Base-by-base conservation (phyloP, 1,139 yeast genomes). In the Blastobotrys indianensis region DNA sequence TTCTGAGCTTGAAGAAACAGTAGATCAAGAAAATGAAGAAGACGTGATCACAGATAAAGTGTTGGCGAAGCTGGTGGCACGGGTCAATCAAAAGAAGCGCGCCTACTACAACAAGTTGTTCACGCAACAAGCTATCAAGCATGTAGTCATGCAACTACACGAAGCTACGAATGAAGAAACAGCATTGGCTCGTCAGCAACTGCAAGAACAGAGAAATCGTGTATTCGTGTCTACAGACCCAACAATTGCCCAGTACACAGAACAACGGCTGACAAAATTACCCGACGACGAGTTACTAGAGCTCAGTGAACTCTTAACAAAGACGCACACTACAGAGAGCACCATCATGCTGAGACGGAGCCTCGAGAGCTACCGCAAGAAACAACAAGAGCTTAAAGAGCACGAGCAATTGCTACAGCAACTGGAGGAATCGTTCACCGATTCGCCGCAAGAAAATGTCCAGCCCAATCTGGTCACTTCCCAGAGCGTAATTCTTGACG, bases 81-180 rank as follows among this genome's bases (percentile, higher is more conserved):
- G 44, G 32, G 51, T 54, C 30, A 50, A 47, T 38, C 49, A 50
- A 37, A 41, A 39, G 23, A 43, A 43, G 16, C 45, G 44, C 20
- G 48, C 47, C 2, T 53, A 52, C 40, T 51, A 50, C 39, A 41
- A 43, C 28, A 37, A 42, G 23, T 39, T 54, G 7, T 54, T 55
- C 45, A 53, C 54, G 6, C 57, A 51, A 12, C 58, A 55, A 45
- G 50, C 58, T n/a, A 44, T 46, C 4, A 43, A 46, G 15, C 54
- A 52, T 44, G 51, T 52, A 4, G 44, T 52, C 23, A 42, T 48
- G 42, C 54, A 54, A 38, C 45, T 53, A 3, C 52, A 53, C 20
- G 45, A 49, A n/a, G 43, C 48, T 12, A 37, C 34, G 15, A 42
- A 36, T 15, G 50, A 47, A 17, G 30, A 36, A 15, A 17, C 35